A percentile compares a stretch with the other conserved stretches of the same genome.
Evolutionary conservation across 2,329 filamentous ascomycete species (phyloP).

Genomic region (Plenodomus biglobosus): DNA sequence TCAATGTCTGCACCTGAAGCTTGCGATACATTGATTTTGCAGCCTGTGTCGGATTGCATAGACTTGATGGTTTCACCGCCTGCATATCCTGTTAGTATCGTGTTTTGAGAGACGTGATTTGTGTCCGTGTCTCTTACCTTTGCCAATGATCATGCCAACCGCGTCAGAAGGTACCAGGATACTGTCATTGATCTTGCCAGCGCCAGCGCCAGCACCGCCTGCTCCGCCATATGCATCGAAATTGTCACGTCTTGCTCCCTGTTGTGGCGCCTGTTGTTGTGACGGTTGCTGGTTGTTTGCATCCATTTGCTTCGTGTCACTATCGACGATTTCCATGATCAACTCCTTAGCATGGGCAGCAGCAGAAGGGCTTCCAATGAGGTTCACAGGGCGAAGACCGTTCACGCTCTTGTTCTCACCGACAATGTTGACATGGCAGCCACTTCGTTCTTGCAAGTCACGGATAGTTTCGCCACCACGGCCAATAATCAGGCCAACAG

Average conservation of each 20-base stretch:
- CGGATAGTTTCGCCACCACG: constrained; percentile 90
- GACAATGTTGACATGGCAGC: constrained; percentile 95
- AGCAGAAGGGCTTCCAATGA: constrained; percentile 77
- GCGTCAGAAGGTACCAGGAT: constrained; percentile 87
- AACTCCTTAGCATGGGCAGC: constrained; percentile 79
- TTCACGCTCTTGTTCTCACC: constrained; percentile 92
- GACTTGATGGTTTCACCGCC: constrained; percentile 91
- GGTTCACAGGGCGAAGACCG: constrained; percentile 83
- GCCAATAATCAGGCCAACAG: constrained; percentile 91
- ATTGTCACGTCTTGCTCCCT: constrained; percentile 39
- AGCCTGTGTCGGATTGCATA: constrained; percentile 83
- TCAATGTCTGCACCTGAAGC: constrained; percentile 77
- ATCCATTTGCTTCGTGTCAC: constrained; percentile 64
- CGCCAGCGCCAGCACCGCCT: constrained; percentile 23
- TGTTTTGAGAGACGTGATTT: background rate
- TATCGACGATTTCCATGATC: constrained; percentile 93
- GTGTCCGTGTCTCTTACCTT: constrained; percentile 53
- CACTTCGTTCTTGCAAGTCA: constrained; percentile 85
- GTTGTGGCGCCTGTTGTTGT: constrained; percentile 12
- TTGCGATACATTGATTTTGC: constrained; percentile 92
- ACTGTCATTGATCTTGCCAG: constrained; percentile 73
- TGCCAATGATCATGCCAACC: constrained; percentile 95
- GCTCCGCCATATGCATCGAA: constrained; percentile 43
- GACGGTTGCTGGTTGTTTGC: constrained; percentile 24
- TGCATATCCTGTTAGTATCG: constrained; percentile 28